Conservation (phyloP, 2,329 filamentous ascomycete species). For the Mollisia scopiformis region DNA sequence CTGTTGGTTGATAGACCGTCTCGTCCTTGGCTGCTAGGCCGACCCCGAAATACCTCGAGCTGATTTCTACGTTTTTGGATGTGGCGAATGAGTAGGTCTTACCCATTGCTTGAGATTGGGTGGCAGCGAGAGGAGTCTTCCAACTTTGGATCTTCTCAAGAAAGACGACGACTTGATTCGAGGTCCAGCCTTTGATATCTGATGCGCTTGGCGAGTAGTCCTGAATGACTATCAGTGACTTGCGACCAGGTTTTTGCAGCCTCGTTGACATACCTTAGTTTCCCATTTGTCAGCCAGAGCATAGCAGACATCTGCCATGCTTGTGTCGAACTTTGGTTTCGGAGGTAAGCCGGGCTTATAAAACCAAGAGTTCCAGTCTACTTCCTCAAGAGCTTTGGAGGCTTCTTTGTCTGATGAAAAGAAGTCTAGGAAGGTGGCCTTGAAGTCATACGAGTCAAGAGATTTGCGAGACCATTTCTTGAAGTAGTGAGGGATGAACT, state of each 20-base stretch:
- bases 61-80: slow-evolving; percentile 87
- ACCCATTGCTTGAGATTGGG: slow-evolving; percentile 73
- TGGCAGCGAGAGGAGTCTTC: slow-evolving; percentile 61
- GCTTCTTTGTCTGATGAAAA: slow-evolving; percentile 71
- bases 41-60: slow-evolving; percentile 78
- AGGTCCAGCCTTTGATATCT: slow-evolving; percentile 76
- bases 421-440: slow-evolving; percentile 82
- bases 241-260: slow-evolving; percentile 3
- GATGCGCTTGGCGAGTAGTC: slow-evolving; percentile 64
- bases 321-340: slow-evolving; percentile 90
- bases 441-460: slow-evolving; percentile 93
- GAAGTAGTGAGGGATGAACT: slow-evolving; percentile 96
- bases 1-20: slow-evolving; percentile 70
- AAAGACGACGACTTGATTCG: slow-evolving; percentile 91
- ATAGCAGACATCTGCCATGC: slow-evolving; percentile 84
- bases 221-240: slow-evolving; percentile 21
- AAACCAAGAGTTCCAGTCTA: slow-evolving; percentile 92
- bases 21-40: slow-evolving; percentile 75
- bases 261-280: slow-evolving; percentile 55
- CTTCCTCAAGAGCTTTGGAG: slow-evolving; percentile 63
- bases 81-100: slow-evolving; percentile 71
- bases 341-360: slow-evolving; percentile 86
- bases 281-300: slow-evolving; percentile 82
- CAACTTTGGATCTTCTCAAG: slow-evolving; percentile 78
- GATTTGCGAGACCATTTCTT: slow-evolving; percentile 82